Conservation (phyloP, 805 yeast genomes). For the Saccharomycopsis guyanensis region DNA sequence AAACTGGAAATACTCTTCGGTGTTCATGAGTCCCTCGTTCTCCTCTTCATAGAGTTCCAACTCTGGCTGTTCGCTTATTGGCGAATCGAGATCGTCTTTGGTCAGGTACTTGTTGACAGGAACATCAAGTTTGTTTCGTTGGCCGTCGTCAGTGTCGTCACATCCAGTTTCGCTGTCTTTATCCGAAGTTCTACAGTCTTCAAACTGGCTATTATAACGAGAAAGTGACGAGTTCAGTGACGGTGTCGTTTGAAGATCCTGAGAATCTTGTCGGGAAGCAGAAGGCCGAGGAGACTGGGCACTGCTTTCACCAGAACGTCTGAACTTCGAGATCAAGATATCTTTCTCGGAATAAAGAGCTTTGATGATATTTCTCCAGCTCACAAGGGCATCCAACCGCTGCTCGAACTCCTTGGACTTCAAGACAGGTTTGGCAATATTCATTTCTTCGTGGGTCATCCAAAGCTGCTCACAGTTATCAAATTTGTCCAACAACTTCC, state of each 20-base stretch:
- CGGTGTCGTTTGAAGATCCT: background rate
- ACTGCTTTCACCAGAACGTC: background rate
- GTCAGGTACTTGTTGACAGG: background rate
- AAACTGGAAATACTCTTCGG: background rate
- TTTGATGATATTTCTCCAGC: slow-evolving; percentile 74
- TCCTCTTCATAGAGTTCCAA: background rate
- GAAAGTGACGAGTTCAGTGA: slow-evolving; percentile 7
- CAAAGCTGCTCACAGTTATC: slow-evolving; percentile 68
- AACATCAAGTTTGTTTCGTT: background rate
- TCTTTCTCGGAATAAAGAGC: slow-evolving; percentile 57
- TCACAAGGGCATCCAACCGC: slow-evolving; percentile 66
- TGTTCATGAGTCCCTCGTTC: background rate
- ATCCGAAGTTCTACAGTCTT: background rate
- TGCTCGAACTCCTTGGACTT: slow-evolving; percentile 54
- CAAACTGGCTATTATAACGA: background rate
- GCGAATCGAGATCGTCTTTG: background rate
- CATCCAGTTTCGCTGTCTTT: slow-evolving; percentile 1
- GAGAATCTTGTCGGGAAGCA: background rate
- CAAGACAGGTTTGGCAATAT: slow-evolving; percentile 65
- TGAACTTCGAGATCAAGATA: slow-evolving; percentile 58
- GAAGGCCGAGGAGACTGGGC: background rate
- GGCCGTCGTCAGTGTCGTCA: background rate
- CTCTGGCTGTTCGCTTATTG: background rate
- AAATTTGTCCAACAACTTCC: slow-evolving; percentile 47
- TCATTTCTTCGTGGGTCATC: slow-evolving; percentile 75